Evolutionary conservation across 2,329 filamentous ascomycete genomes (phyloP).

Genomic region (Trichoderma afroharzianum): DNA sequence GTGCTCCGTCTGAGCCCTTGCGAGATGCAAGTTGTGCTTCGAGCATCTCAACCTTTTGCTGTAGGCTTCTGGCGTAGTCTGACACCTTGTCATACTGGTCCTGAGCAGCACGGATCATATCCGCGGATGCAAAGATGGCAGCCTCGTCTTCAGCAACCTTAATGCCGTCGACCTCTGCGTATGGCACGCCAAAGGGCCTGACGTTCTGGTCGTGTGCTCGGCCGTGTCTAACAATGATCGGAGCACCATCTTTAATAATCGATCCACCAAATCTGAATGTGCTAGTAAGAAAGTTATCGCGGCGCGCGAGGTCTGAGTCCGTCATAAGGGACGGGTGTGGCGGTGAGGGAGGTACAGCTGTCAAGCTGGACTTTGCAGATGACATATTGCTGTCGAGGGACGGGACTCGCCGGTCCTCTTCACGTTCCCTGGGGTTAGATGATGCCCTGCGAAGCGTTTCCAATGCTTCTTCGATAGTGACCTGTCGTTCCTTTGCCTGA

Average conservation of each 20-base stretch:
- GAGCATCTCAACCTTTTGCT: slow-evolving; percentile 49
- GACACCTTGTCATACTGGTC: slow-evolving; percentile 55
- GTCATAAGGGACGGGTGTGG: slow-evolving; percentile 49
- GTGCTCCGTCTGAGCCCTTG: slow-evolving; percentile 39
- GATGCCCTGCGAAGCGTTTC: slow-evolving; percentile 36
- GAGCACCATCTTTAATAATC: slow-evolving; percentile 50
- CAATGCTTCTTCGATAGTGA: slow-evolving; percentile 34
- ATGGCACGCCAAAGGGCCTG: slow-evolving; percentile 33
- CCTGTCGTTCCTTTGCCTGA: slow-evolving; percentile 24
- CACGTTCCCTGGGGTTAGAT: slow-evolving; percentile 26
- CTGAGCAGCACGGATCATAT: slow-evolving; percentile 57
- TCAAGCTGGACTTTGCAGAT: slow-evolving; percentile 40
- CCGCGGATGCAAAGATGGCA: slow-evolving; percentile 57
- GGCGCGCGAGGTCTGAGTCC: slow-evolving; percentile 48
- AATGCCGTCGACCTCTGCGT: slow-evolving; percentile 49
- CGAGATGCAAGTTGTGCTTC: slow-evolving; percentile 47
- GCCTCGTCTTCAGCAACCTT: slow-evolving; percentile 52
- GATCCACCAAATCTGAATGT: slow-evolving; percentile 49
- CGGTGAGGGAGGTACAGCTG: slow-evolving; percentile 40
- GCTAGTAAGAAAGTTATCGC: slow-evolving; percentile 56
- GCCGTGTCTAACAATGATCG: slow-evolving; percentile 53
- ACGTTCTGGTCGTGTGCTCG: slow-evolving; percentile 44
- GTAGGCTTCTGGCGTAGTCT: slow-evolving; percentile 50
- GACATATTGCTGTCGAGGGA: slow-evolving; percentile 30
- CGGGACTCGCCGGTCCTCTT: slow-evolving; percentile 24